Evolutionary conservation across 257 asterid genomes (phyloP).

Genomic region (Echites panduratus): DNA sequence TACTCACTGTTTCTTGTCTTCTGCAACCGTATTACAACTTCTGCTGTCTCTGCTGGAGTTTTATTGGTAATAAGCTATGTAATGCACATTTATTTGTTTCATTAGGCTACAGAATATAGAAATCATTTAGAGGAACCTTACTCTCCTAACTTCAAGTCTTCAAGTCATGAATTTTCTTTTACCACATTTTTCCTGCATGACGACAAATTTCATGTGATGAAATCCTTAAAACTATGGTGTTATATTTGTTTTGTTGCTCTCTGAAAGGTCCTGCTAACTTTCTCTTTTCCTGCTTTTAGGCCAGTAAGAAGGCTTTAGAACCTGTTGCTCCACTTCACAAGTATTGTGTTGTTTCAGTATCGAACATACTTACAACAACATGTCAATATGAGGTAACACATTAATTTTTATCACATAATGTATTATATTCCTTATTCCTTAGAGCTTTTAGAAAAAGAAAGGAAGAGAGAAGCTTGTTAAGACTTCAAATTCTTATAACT

Average conservation of each 20-base stretch:
- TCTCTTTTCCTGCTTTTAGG: conserved; percentile 36
- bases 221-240: background rate
- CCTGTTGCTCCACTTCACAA: conserved; percentile 97
- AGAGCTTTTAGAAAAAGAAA: conserved; percentile 1
- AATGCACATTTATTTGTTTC: conserved; percentile 9
- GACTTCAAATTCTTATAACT: background rate
- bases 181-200: background rate
- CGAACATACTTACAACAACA: conserved; percentile 92
- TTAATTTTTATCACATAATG: background rate
- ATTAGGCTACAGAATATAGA: too few relatives aligned
- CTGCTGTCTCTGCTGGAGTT: conserved; percentile 81
- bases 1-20: conserved; percentile 91
- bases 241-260: background rate
- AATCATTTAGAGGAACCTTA: background rate
- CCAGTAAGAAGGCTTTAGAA: conserved; percentile 67
- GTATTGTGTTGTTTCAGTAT: conserved; percentile 71
- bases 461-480: background rate
- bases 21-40: conserved; percentile 94
- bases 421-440: conserved; percentile 2
- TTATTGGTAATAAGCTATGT: conserved; percentile 54
- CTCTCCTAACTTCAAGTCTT: background rate
- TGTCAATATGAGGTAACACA: conserved; percentile 89
- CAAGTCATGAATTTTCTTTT: background rate
- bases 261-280: conserved; percentile 10
- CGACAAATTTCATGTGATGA: background rate